These are phyloP conservation scores for Ogataea trehaloabstinens DNA, from an alignment of 805 yeast species.

Conservation along the genomic window DNA sequence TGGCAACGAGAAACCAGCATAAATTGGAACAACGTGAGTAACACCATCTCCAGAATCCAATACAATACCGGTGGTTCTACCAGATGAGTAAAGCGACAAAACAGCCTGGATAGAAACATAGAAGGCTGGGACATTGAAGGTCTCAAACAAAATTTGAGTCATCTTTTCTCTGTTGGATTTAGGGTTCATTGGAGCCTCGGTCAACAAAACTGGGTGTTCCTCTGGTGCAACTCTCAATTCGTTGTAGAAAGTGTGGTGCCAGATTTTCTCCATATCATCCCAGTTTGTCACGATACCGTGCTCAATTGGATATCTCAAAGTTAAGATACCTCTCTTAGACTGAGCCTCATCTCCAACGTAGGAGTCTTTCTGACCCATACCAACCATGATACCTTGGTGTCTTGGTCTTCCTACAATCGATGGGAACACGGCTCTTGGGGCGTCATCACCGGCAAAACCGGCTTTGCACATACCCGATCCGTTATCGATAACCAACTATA, in stretches of 20 bases:
- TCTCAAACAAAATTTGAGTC: constrained; percentile 99
- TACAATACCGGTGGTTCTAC: constrained; percentile 99
- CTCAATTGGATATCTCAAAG: constrained; percentile 98
- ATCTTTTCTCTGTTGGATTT: constrained; percentile 99
- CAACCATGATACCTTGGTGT: constrained; percentile 99
- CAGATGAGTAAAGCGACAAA: constrained; percentile 95
- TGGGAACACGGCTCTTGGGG: constrained; percentile 99
- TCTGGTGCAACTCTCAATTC: constrained; percentile 99
- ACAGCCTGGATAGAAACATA: constrained; percentile 99
- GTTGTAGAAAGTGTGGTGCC: constrained; percentile 99
- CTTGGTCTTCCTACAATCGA: constrained; percentile 99
- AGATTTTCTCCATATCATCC: constrained; percentile 99
- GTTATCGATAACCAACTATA: constrained; percentile 85
- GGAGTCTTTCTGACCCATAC: constrained; percentile 99
- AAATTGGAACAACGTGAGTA: constrained; percentile 99
- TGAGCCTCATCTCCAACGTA: constrained; percentile 99
- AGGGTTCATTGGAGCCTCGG: constrained; percentile 99
- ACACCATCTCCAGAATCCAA: constrained; percentile 99
- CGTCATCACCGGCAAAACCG: constrained; percentile 99
- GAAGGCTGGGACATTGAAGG: constrained; percentile 99
- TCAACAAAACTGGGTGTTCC: constrained; percentile 98
- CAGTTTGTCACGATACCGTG: constrained; percentile 99
- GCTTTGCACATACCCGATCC: constrained; percentile 99
- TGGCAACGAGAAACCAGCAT: constrained; percentile 99
- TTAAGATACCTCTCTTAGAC: constrained; percentile 99